These are phyloP conservation scores for Lachnellula arida DNA, from an alignment of 2,329 filamentous ascomycete genomes.

Conservation along the genomic window DNA sequence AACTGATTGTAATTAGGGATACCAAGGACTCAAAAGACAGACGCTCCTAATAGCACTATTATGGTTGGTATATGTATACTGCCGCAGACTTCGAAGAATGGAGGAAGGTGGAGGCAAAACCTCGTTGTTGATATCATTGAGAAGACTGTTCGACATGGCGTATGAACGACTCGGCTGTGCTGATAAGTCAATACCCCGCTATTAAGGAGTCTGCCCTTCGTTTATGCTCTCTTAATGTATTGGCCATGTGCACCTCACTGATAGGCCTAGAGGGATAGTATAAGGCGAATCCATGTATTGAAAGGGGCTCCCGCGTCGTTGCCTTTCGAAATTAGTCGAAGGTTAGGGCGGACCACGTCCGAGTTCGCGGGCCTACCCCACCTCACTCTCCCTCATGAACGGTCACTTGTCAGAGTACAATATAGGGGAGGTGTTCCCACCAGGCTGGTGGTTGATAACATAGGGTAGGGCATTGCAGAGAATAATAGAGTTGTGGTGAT, in stretches of 20 bases:
- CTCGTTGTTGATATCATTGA: too few species aligned
- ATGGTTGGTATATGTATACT: too few species aligned
- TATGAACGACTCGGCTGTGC: too few species aligned
- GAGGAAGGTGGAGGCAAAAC: too few species aligned
- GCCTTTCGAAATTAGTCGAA: neutral
- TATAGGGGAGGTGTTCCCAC: neutral
- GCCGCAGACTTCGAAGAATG: too few species aligned
- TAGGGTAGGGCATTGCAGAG: too few species aligned
- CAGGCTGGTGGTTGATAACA: neutral
- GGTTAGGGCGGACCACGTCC: neutral
- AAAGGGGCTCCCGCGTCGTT: neutral
- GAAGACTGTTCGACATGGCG: too few species aligned
- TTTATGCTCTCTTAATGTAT: neutral
- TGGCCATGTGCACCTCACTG: neutral
- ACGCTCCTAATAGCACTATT: too few species aligned
- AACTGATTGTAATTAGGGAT: too few species aligned
- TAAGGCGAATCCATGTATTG: neutral
- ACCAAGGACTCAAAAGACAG: too few species aligned
- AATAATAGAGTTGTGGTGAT: too few species aligned
- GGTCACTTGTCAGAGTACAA: neutral
- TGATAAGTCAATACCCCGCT: neutral
- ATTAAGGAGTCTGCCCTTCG: neutral
- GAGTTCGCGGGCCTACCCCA: too few species aligned
- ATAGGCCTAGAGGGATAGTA: neutral
- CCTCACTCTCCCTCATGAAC: neutral